A percentile compares a stretch with the other conserved stretches of the same genome.
These are phyloP conservation scores for Exophiala dermatitidis DNA, from an alignment of 2,329 filamentous ascomycete species.

Conservation along the genomic window DNA sequence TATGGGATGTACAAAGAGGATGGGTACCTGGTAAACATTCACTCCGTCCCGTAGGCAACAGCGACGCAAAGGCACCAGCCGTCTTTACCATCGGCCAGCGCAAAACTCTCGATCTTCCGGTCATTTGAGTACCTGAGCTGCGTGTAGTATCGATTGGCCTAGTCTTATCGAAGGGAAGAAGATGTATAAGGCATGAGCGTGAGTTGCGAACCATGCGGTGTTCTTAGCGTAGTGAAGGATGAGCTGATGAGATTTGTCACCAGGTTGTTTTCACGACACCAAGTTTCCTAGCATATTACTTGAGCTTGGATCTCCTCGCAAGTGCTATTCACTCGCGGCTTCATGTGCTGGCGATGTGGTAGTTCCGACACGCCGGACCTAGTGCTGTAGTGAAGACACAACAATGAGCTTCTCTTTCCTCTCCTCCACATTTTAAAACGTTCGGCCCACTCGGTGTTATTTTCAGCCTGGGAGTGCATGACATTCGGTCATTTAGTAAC, in stretches of 20 bases:
- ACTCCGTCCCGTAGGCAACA: slow-evolving; percentile 4
- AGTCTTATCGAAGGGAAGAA: slow-evolving; percentile 14
- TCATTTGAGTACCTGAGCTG: slow-evolving; percentile 11
- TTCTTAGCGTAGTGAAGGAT: slow-evolving; percentile 8
- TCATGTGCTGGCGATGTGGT: not conserved
- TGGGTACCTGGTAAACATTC: slow-evolving; percentile 9
- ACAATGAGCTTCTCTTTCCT: no score
- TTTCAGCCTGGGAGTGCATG: no score
- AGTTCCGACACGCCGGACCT: no score
- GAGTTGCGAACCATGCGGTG: not conserved
- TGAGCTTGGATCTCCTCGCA: slow-evolving; percentile 8
- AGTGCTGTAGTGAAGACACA: no score
- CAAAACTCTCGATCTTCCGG: slow-evolving; percentile 4
- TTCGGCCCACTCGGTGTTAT: no score
- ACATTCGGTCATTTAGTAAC: no score
- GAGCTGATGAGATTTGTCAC: slow-evolving; percentile 9
- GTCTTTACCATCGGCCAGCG: slow-evolving; percentile 12
- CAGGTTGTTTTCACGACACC: slow-evolving; percentile 5
- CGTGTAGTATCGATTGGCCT: slow-evolving; percentile 11
- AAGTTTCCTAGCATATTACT: slow-evolving; percentile 5
- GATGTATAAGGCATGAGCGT: not conserved
- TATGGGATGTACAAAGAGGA: slow-evolving; percentile 12
- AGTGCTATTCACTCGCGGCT: slow-evolving; percentile 7
- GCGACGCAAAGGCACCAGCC: slow-evolving; percentile 7
- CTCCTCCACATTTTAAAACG: no score